Conservation (phyloP, 129 eudicot species). For the Silybum marianum region DNA sequence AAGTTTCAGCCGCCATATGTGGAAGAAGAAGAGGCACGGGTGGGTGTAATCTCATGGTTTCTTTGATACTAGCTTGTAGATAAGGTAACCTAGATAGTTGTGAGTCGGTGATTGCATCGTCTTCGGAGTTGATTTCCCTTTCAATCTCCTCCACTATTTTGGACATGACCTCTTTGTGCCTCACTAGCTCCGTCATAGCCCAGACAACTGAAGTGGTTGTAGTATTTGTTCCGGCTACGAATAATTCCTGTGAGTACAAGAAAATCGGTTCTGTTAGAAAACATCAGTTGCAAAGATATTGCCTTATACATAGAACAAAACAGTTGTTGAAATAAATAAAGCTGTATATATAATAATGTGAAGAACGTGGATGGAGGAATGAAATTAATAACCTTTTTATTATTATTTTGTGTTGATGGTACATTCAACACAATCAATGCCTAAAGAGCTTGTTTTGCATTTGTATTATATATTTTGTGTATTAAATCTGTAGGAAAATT, state of each 20-base stretch:
- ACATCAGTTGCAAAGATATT: background rate
- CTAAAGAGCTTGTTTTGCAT: too few relatives aligned
- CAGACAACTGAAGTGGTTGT: conserved; percentile 21
- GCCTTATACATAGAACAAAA: background rate
- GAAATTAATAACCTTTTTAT: too few relatives aligned
- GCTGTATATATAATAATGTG: too few relatives aligned
- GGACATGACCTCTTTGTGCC: conserved; percentile 1
- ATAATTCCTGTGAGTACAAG: conserved; percentile 12
- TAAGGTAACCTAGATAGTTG: conserved; percentile 1
- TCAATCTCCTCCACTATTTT: conserved; percentile 12
- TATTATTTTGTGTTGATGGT: too few relatives aligned
- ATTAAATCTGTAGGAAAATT: too few relatives aligned
- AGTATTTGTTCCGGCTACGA: conserved; percentile 19
- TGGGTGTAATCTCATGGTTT: background rate
- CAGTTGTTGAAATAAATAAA: too few relatives aligned
- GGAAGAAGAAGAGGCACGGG: conserved; percentile 27
- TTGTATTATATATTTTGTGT: too few relatives aligned
- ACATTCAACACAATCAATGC: too few relatives aligned
- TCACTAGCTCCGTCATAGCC: conserved; percentile 21
- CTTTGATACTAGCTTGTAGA: background rate
- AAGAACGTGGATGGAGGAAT: background rate
- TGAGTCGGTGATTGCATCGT: conserved; percentile 16
- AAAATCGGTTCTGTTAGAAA: background rate
- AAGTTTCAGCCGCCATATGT: background rate
- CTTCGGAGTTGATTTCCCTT: background rate